Conservation (phyloP, 2,329 filamentous ascomycete genomes). For the Xylaria sp. region DNA sequence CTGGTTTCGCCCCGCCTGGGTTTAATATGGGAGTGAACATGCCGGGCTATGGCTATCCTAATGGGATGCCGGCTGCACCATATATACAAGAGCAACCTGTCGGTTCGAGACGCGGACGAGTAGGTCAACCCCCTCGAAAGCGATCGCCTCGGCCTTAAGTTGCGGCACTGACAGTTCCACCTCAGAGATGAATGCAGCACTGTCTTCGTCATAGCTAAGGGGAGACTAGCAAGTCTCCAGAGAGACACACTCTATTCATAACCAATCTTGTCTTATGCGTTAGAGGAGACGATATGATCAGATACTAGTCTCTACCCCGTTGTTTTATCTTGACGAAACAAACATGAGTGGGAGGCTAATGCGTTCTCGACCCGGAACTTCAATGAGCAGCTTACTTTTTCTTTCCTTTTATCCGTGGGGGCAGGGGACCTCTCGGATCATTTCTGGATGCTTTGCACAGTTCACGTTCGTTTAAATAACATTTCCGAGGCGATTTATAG, state of each 20-base stretch:
- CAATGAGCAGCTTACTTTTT: slow-evolving; percentile 35
- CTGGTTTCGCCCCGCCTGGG: slow-evolving; percentile 49
- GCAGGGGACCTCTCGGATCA: slow-evolving; percentile 44
- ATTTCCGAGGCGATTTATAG: slow-evolving; percentile 42
- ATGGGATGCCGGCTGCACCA: slow-evolving; percentile 60
- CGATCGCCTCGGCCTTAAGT: slow-evolving; percentile 48
- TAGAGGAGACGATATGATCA: slow-evolving; percentile 42
- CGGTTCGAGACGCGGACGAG: slow-evolving; percentile 67
- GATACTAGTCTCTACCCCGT: slow-evolving; percentile 40
- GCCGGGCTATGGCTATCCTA: slow-evolving; percentile 54
- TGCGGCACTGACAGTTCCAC: slow-evolving; percentile 43
- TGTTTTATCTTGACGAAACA: slow-evolving; percentile 37
- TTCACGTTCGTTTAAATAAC: slow-evolving; percentile 40
- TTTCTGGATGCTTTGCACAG: slow-evolving; percentile 43
- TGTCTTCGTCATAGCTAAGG: slow-evolving; percentile 1
- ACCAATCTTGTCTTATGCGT: slow-evolving; percentile 38
- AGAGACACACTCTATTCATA: slow-evolving; percentile 23
- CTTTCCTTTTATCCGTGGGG: slow-evolving; percentile 35
- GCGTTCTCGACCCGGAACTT: slow-evolving; percentile 17
- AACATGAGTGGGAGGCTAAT: slow-evolving; percentile 14
- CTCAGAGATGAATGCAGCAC: slow-evolving; percentile 46
- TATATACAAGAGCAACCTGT: slow-evolving; percentile 67
- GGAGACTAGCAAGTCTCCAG: neutral
- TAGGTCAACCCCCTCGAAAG: slow-evolving; percentile 57
- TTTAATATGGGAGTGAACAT: slow-evolving; percentile 49